phyloP scores from a whole-genome alignment of 345 rosid species.

The Acer campestre region DNA sequence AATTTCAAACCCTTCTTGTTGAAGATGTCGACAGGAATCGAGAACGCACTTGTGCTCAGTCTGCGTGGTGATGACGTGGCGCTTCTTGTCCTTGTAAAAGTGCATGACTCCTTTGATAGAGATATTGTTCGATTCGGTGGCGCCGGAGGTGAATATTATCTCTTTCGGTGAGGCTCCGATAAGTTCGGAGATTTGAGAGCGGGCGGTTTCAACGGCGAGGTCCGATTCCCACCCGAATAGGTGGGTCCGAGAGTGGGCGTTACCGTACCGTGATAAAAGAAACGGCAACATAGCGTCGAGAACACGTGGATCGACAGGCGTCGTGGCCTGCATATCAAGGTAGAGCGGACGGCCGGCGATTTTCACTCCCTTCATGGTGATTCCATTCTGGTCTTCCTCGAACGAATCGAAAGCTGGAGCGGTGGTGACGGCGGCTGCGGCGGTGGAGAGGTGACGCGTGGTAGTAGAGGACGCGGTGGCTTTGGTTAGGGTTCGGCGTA shows the following conservation, averaged over 20 bases:
- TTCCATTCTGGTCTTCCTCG: constrained; percentile 48
- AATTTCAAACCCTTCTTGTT: constrained; percentile 94
- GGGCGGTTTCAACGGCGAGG: constrained; percentile 78
- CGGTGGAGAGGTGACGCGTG: constrained; percentile 34
- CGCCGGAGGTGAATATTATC: constrained; percentile 90
- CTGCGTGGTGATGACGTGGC: constrained; percentile 87
- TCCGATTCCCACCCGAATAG: constrained; percentile 98
- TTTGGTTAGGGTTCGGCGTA: constrained; percentile 41
- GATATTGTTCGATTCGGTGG: constrained; percentile 89
- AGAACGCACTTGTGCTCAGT: constrained; percentile 97
- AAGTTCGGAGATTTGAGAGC: constrained; percentile 70
- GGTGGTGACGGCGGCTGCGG: constrained; percentile 29
- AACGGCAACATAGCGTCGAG: constrained; percentile 86
- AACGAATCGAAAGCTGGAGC: constrained; percentile 21
- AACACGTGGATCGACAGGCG: constrained; percentile 94
- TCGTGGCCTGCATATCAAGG: constrained; percentile 76
- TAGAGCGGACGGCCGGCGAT: constrained; percentile 75
- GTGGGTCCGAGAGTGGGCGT: constrained; percentile 97
- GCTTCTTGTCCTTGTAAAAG: constrained; percentile 86
- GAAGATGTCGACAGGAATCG: constrained; percentile 93
- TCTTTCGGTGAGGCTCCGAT: constrained; percentile 89
- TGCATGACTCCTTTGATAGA: constrained; percentile 94
- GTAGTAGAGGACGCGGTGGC: background rate
- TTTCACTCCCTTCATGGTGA: constrained; percentile 69
- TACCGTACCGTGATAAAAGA: constrained; percentile 67